Conservation (phyloP, 257 asterid species). For the Solanum dulcamara region DNA sequence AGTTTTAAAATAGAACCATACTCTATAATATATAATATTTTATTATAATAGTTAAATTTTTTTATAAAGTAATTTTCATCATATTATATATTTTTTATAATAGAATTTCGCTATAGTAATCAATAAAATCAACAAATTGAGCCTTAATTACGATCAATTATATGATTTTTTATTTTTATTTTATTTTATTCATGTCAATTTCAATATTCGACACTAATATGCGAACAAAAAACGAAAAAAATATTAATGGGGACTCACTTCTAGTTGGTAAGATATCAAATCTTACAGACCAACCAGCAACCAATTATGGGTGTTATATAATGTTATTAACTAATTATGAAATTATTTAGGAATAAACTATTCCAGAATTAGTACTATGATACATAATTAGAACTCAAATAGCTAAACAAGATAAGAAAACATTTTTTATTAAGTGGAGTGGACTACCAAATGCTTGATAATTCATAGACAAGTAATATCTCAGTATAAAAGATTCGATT, state of each 20-base stretch:
- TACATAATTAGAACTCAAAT: neutral
- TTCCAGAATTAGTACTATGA: neutral
- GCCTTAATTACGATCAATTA: neutral
- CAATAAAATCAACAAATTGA: neutral
- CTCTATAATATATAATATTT: no score
- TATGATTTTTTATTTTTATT: neutral
- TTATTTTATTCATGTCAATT: neutral
- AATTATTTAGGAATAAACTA: neutral
- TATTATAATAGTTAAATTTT: no score
- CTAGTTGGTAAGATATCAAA: neutral
- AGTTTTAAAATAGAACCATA: no score
- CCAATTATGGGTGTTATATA: neutral
- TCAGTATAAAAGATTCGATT: neutral
- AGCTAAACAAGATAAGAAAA: neutral
- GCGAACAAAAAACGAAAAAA: neutral
- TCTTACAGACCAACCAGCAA: neutral
- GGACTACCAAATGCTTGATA: neutral
- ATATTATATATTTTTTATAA: no score
- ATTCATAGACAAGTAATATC: neutral
- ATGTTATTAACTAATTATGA: neutral
- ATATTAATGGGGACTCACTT: neutral
- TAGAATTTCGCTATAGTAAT: no score
- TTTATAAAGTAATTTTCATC: no score
- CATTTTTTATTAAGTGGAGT: neutral
- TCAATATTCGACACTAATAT: neutral